Evolutionary conservation across 805 yeast species (phyloP), one percentile per base, ranked within the genome.

Genomic region (Wickerhamomyces bisporus): DNA sequence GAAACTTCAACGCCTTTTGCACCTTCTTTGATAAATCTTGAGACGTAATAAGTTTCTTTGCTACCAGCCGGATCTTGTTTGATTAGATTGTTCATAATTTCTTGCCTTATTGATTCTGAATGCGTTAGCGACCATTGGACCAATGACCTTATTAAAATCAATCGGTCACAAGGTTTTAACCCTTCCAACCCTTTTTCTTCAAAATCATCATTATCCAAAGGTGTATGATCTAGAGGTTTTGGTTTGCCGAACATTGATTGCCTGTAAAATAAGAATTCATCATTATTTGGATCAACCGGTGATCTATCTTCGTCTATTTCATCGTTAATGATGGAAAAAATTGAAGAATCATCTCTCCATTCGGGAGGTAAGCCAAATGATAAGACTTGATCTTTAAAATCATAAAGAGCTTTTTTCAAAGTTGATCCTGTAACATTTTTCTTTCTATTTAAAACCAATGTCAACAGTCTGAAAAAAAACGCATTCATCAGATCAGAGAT

Each of bases 301-400:
- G n/a, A n/a, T 19, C 40, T 49, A 12, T 38, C 30, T 7, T 3
- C 21, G 6, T 39, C 42, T 10, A 36, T 38, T 3, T 39, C 37
- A 16, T 38, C 30, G 17, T 34, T 34, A 17, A 39, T 32, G 24
- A 36, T 37, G 3, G 31, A 30, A 23, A 43, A 44, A 6, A 54
- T 36, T 3, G 34, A 40, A 2, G 46, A 34, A 38, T 54, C 57
- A 42, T 54, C 49, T 36, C 58, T 43, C 60, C 60, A 55, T 40
- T 53, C 57, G 7, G 21, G 27, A 4, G 60, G 60, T n/a, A 55
- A 35, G 3, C 60, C 58, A 39, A 42, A 48, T 1, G 3, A 14
- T 13, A 38, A 25, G 5, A 45, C 49, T 11, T 25, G 18, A 2
- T 40, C 14, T 26, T 44, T 49, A 15, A 53, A 37, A 16, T 52